phyloP scores from a whole-genome alignment of 768 basidiomycete genomes.

The Podaxis rugospora region DNA sequence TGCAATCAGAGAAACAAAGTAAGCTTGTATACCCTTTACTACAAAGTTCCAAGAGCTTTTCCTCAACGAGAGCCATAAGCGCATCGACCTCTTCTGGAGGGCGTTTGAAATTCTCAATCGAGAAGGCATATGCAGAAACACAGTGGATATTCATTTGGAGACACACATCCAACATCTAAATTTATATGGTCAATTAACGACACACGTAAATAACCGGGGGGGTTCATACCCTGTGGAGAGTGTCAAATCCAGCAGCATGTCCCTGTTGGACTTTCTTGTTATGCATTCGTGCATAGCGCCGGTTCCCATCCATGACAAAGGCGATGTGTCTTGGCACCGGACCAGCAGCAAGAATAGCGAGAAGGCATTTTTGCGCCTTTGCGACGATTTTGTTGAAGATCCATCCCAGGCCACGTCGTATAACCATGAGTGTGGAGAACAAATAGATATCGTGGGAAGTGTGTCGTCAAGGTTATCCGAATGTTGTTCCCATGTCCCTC shows the following conservation, averaged over 20 bases:
- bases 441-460: slow-evolving; percentile 6
- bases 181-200: not conserved
- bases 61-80: slow-evolving; percentile 82
- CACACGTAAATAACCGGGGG: not conserved
- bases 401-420: slow-evolving; percentile 24
- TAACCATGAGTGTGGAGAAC: slow-evolving; percentile 14
- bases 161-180: slow-evolving; percentile 82
- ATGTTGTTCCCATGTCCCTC: not conserved
- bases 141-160: slow-evolving; percentile 73
- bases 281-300: slow-evolving; percentile 76
- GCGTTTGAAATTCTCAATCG: slow-evolving; percentile 95
- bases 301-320: slow-evolving; percentile 97
- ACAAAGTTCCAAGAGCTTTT: slow-evolving; percentile 73
- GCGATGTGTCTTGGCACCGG: slow-evolving; percentile 89
- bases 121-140: slow-evolving; percentile 96
- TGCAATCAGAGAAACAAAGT: not conserved
- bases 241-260: slow-evolving; percentile 80
- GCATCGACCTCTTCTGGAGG: slow-evolving; percentile 80
- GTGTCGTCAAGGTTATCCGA: not conserved
- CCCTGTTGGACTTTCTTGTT: slow-evolving; percentile 70
- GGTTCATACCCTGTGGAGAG: slow-evolving; percentile 66
- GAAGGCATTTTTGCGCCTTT: slow-evolving; percentile 41
- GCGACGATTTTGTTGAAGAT: slow-evolving; percentile 27
- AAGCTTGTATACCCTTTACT: slow-evolving; percentile 64
- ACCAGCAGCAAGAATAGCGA: slow-evolving; percentile 70